These are phyloP conservation scores for Talaromyces ruber DNA, from an alignment of 495 filamentous ascomycete species.

Conservation along the genomic window DNA sequence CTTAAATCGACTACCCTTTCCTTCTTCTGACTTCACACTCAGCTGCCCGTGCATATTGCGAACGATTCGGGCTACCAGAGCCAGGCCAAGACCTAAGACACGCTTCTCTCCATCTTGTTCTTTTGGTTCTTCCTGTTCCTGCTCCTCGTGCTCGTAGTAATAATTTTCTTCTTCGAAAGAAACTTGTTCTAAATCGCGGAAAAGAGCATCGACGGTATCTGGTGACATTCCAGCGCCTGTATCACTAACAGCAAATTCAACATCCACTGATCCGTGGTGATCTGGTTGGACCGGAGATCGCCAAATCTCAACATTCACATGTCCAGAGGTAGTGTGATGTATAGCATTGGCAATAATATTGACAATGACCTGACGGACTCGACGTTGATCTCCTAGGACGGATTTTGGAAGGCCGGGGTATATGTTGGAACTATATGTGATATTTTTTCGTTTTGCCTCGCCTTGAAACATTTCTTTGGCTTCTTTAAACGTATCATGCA, in stretches of 20 bases:
- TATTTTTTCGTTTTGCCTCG: conserved; percentile 68
- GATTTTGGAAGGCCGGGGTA: conserved; percentile 60
- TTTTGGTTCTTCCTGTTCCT: conserved; percentile 11
- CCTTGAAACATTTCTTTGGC: conserved; percentile 64
- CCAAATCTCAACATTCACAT: conserved; percentile 63
- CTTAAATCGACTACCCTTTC: conserved; percentile 75
- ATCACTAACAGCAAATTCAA: conserved; percentile 72
- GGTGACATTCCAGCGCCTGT: conserved; percentile 73
- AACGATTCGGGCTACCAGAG: conserved; percentile 75
- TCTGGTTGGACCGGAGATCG: conserved; percentile 24
- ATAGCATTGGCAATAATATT: conserved; percentile 86
- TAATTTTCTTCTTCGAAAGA: conserved; percentile 45
- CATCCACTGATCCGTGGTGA: conserved; percentile 29
- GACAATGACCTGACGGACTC: conserved; percentile 69
- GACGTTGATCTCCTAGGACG: conserved; percentile 72
- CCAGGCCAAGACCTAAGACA: conserved; percentile 74
- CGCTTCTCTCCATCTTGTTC: conserved; percentile 18
- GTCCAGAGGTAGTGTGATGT: conserved; percentile 65
- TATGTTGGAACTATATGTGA: conserved; percentile 57
- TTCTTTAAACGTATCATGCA: conserved; percentile 63
- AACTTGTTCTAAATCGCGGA: conserved; percentile 83
- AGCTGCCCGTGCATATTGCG: conserved; percentile 90
- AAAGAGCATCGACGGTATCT: conserved; percentile 65
- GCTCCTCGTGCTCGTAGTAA: conserved; percentile 23
- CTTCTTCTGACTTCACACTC: conserved; percentile 77